A percentile compares a stretch with the other conserved stretches of the same genome.
Evolutionary conservation across 192 early-diverging fungal species (phyloP).

Genomic region (Lunasporangiospora selenospora): DNA sequence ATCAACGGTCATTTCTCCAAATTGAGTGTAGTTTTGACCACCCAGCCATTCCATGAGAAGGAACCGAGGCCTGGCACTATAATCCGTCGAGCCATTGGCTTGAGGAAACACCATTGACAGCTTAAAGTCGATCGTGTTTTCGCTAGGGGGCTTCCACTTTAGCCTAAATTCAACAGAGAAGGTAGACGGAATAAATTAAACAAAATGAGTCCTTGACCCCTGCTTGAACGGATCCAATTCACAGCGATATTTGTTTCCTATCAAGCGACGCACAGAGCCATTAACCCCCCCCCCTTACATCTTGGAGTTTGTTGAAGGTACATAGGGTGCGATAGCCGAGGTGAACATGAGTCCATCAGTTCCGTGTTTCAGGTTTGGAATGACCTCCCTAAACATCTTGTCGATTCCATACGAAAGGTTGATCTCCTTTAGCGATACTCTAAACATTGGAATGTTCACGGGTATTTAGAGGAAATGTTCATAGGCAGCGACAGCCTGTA

Average conservation of each 20-base stretch:
- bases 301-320: constrained; percentile 67
- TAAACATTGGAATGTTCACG: constrained; percentile 5
- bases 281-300: no score
- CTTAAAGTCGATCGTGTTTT: constrained; percentile 83
- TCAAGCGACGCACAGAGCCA: no score
- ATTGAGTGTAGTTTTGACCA: constrained; percentile 42
- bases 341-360: constrained; percentile 84
- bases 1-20: constrained; percentile 61
- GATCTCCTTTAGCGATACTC: constrained; percentile 72
- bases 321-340: constrained; percentile 65
- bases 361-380: constrained; percentile 69
- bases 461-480: background rate
- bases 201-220: background rate
- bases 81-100: constrained; percentile 21
- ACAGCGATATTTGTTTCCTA: no score
- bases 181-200: background rate
- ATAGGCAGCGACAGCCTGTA: no score
- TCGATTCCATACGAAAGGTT: constrained; percentile 69
- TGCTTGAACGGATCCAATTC: no score
- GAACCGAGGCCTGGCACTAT: constrained; percentile 51
- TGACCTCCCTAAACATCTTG: constrained; percentile 59
- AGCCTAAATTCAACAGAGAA: constrained; percentile 52
- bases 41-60: constrained; percentile 55
- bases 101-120: constrained; percentile 47
- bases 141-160: constrained; percentile 87